Conservation (phyloP, 371 early-diverging fungal species). For the Mucor plumbeus region DNA sequence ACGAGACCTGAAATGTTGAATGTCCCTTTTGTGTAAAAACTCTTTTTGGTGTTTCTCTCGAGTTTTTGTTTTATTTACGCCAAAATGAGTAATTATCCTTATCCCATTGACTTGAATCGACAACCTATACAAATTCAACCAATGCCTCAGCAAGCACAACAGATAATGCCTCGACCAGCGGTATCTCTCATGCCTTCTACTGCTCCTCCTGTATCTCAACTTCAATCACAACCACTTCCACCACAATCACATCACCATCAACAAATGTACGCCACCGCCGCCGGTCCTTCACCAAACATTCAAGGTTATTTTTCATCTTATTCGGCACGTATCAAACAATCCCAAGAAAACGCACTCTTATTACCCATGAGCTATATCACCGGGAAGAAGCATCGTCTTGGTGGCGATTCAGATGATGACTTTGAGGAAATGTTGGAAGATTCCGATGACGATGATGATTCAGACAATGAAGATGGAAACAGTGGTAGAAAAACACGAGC, state of each 20-base stretch:
- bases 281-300: slow-evolving; percentile 7
- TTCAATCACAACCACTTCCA: background rate
- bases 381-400: slow-evolving; percentile 26
- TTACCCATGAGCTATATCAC: slow-evolving; percentile 43
- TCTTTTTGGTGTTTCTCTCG: background rate
- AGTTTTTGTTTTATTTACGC: background rate
- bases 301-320: slow-evolving; percentile 53
- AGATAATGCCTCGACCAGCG: background rate
- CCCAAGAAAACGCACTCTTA: slow-evolving; percentile 49
- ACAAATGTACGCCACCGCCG: background rate
- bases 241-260: background rate
- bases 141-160: background rate
- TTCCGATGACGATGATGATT: slow-evolving; percentile 33
- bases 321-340: slow-evolving; percentile 45
- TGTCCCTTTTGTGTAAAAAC: background rate
- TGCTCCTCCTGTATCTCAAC: background rate
- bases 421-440: slow-evolving; percentile 45
- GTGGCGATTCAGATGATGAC: slow-evolving; percentile 49
- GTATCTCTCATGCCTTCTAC: background rate
- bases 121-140: slow-evolving; percentile 4
- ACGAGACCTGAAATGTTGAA: background rate
- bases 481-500: slow-evolving; percentile 14
- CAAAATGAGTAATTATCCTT: background rate
- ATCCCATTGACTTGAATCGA: slow-evolving; percentile 5
- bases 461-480: slow-evolving; percentile 13